Evolutionary conservation across 2,329 filamentous ascomycete species (phyloP).

Genomic region (Chaetomiaceae sp.): DNA sequence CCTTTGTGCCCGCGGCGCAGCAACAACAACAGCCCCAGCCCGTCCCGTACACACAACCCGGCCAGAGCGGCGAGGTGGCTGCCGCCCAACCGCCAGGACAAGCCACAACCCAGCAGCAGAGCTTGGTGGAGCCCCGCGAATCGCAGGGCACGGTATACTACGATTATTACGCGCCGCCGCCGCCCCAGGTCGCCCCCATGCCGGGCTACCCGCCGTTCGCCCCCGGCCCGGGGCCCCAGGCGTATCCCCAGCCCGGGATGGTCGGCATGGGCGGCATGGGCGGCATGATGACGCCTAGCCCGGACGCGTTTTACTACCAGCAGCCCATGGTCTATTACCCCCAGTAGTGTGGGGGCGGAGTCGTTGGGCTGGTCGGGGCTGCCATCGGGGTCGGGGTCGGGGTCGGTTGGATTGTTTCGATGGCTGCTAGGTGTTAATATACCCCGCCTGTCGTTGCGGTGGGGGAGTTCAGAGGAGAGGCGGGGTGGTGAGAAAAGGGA

Average conservation of each 20-base stretch:
- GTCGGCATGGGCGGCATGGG: constrained; percentile 61
- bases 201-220: constrained; percentile 37
- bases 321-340: constrained; percentile 58
- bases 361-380: no score
- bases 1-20: constrained; percentile 54
- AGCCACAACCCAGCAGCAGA: constrained; percentile 42
- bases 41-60: constrained; percentile 39
- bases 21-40: constrained; percentile 41
- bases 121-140: constrained; percentile 68
- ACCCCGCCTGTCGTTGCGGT: no score
- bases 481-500: no score
- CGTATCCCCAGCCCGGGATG: not conserved
- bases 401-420: no score
- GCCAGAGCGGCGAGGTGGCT: constrained; percentile 37
- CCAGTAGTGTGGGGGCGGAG: constrained; percentile 38
- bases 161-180: constrained; percentile 72
- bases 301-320: constrained; percentile 67
- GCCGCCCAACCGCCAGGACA: constrained; percentile 39
- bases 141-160: constrained; percentile 96
- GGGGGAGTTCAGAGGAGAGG: no score
- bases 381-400: no score
- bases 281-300: constrained; percentile 68
- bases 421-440: no score
- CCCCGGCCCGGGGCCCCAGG: constrained; percentile 28
- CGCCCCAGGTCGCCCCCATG: constrained; percentile 36